Evolutionary conservation across 345 rosid species (phyloP), one percentile per base, ranked within the genome.

Genomic region (Populus nigra): DNA sequence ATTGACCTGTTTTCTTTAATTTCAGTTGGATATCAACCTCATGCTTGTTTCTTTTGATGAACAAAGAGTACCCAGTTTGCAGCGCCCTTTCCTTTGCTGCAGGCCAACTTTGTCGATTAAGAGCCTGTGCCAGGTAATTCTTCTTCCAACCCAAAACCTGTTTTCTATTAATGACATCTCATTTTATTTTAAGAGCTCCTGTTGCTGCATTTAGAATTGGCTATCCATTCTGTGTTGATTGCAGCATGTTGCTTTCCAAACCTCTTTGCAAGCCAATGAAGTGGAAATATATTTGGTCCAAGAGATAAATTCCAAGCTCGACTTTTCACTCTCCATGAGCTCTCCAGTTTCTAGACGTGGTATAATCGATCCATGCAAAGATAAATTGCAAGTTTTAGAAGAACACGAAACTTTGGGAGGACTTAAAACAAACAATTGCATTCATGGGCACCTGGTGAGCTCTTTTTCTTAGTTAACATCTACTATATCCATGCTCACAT

Each of bases 41-140:
- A 89, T 80, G 93, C 99, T 93, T 84, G 82, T 92, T 84, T 85
- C 98, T 29, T 36, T 88, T 74, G 93, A 95, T 45, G 82, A 87
- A 75, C 79, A 87, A 83, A 82, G 81, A 80, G 81, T 81, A 43
- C 89, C 89, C 39, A 88, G 79, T 76, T 90, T 95, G 87, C 89
- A 85, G 83, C 90, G 88, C 77, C 97, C 96, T 68, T 91, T 91
- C 84, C 88, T 95, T 43, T 85, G 92, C 84, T 89, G 98, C 81
- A 87, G 83, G 80, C 91, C 93, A 39, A 90, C 86, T 86, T 82
- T 90, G 71, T 88, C 90, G 31, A 84, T 95, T 23, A 91, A 85
- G 85, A 91, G 91, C 76, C 89, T 95, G 57, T 84, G 94, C n/a
- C 94, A 91, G 83, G 99, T 95, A 78, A 92, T 91, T 68, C 66